Percentiles rank a stretch among this genome's conserved stretches.
Evolutionary conservation across 371 early-diverging fungal species (phyloP).

Genomic region (Mortierella sp.): DNA sequence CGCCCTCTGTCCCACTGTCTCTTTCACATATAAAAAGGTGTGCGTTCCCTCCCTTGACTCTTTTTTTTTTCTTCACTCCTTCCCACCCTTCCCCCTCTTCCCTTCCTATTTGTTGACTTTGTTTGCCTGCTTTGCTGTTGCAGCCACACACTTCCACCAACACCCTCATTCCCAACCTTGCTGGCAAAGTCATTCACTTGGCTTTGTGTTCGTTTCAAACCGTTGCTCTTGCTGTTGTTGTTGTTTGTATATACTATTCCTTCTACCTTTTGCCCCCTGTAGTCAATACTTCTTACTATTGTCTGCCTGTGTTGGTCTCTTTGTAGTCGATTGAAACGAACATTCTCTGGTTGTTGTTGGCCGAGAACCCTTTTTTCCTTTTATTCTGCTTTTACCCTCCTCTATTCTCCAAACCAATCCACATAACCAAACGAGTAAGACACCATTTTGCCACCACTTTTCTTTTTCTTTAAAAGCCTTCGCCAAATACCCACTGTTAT

Average conservation of each 20-base stretch:
- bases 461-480: background rate
- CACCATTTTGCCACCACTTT: conserved; percentile 19
- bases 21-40: background rate
- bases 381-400: background rate
- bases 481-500: background rate
- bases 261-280: background rate
- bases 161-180: background rate
- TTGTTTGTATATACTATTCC: background rate
- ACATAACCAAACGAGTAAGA: background rate
- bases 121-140: conserved; percentile 13
- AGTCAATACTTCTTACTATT: background rate
- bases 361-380: background rate
- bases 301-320: conserved; percentile 19
- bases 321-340: background rate
- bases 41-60: background rate
- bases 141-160: conserved; percentile 1
- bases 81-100: background rate
- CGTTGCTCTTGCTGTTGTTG: conserved; percentile 10
- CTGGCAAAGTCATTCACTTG: conserved; percentile 16
- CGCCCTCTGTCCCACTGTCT: background rate
- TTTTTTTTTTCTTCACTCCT: conserved; percentile 5
- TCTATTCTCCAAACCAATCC: no score
- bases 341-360: conserved; percentile 25
- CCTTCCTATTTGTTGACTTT: background rate
- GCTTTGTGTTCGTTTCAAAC: conserved; percentile 2